Evolutionary conservation across 768 basidiomycete genomes (phyloP), one percentile per base, ranked within the genome.

Genomic region (Termitomyces titanicus): DNA sequence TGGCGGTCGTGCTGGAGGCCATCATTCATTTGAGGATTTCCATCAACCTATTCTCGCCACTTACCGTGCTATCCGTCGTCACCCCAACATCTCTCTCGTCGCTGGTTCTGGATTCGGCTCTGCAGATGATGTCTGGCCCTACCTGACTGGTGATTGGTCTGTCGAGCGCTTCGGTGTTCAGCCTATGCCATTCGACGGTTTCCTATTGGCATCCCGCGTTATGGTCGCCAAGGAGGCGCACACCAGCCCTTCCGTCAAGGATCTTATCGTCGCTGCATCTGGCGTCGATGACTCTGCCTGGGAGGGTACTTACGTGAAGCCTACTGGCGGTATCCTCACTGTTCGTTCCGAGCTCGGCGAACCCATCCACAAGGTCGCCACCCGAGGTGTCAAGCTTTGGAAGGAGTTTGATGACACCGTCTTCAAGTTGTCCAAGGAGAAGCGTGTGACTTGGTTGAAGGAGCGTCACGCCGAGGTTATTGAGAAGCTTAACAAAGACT

Each of bases 181-280:
- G 71, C 88, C 90, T 12, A 99, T 98, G 97, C 97, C 97, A 1
- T 97, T 94, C 75, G 96, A 98, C 61, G 97, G 96, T 47, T 94
- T 96, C 78, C 79, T 99, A 43, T 97, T 95, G 63, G 97, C 91
- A 6, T 91, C 89, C 65, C 89, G 97, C 52, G 94, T 98, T 68
- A 98, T 99, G 96, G 94, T 98, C 31, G 96, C 97, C 47, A 94
- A 94, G 74, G 97, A 99, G 72, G 94, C 96, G 3, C 96, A 98
- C 70, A 98, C 97, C 0, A 90, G 87, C 63, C 79, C 92, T 2
- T 87, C 88, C 7, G 95, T 99, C 70, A 99, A 98, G 79, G 92
- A 98, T 71, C 80, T 99, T 58, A 98, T 99, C 59, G 88, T 98
- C 55, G 90, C 88, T 43, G 94, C 96, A 2, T 66, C 88, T n/a